These are phyloP conservation scores for Hibiscus mutabilis DNA, from an alignment of 345 rosid species.

Conservation along the genomic window DNA sequence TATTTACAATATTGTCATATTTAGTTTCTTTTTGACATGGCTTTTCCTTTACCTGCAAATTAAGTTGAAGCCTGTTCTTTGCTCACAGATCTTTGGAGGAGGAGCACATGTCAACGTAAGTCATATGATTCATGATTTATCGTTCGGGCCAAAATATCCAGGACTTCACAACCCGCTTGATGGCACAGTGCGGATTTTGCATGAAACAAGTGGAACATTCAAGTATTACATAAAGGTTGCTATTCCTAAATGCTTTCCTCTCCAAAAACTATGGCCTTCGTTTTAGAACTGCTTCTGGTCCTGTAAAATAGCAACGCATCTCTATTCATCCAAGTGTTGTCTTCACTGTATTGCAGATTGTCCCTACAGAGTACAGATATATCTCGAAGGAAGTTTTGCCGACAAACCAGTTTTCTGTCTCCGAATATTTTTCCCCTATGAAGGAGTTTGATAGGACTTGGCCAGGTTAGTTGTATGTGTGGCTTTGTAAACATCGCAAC, in stretches of 20 bases:
- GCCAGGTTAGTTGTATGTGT: conserved; percentile 63
- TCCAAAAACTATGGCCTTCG: neutral
- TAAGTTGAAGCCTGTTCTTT: conserved; percentile 5
- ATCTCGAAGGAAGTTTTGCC: conserved; percentile 76
- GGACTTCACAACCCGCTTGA: conserved; percentile 97
- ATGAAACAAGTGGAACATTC: conserved; percentile 78
- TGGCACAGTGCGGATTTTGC: conserved; percentile 64
- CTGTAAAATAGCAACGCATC: neutral
- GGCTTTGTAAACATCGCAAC: neutral
- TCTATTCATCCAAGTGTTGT: neutral
- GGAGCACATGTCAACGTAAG: conserved; percentile 79
- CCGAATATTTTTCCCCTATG: conserved; percentile 86
- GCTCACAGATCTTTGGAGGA: conserved; percentile 79
- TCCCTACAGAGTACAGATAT: conserved; percentile 92
- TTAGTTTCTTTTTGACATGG: neutral
- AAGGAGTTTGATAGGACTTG: conserved; percentile 63
- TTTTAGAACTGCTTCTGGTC: neutral
- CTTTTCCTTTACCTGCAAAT: neutral
- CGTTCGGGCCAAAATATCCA: conserved; percentile 94
- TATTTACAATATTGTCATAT: neutral
- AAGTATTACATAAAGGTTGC: conserved; percentile 93
- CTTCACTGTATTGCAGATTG: conserved; percentile 51
- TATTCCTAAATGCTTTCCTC: neutral
- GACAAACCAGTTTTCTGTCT: conserved; percentile 90
- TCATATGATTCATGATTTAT: conserved; percentile 78